A percentile compares a stretch with the other conserved stretches of the same genome.
Conservation (phyloP, 2,329 filamentous ascomycete species). For the Chaetomium sp. region DNA sequence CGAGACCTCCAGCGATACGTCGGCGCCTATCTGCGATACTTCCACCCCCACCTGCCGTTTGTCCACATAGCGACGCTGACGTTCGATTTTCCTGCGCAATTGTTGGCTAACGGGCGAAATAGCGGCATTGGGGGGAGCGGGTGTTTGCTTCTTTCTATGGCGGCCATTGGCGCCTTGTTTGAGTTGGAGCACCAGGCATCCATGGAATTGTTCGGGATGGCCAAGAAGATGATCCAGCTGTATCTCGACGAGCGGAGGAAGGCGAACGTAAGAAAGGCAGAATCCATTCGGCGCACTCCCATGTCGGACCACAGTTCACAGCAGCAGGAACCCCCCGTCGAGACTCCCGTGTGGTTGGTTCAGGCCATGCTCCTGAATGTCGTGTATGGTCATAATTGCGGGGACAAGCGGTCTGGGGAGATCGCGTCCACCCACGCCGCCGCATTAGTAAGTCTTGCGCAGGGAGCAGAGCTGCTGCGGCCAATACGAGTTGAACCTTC, state of each 20-base stretch:
- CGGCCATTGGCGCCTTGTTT: constrained; percentile 73
- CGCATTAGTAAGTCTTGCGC: constrained; percentile 84
- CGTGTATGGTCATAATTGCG: constrained; percentile 92
- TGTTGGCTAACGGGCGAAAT: constrained; percentile 62
- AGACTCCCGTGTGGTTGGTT: constrained; percentile 90
- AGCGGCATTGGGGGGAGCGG: constrained; percentile 74
- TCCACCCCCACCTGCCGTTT: constrained; percentile 94
- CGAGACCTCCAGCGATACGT: constrained; percentile 88
- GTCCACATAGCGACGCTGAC: constrained; percentile 88
- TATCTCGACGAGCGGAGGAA: constrained; percentile 91
- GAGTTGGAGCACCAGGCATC: constrained; percentile 80
- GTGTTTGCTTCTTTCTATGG: constrained; percentile 85
- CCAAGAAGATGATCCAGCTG: constrained; percentile 92
- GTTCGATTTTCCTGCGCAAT: constrained; percentile 76
- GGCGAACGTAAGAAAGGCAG: constrained; percentile 71
- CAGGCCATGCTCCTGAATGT: constrained; percentile 97
- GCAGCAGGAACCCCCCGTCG: constrained; percentile 61
- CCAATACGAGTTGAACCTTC: constrained; percentile 48
- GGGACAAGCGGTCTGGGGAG: constrained; percentile 85
- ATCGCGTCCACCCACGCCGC: constrained; percentile 92
- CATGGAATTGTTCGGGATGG: constrained; percentile 84
- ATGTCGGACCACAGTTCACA: constrained; percentile 52
- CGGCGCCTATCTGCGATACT: constrained; percentile 84
- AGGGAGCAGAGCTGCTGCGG: constrained; percentile 74
- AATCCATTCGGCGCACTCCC: constrained; percentile 54